Conservation (phyloP, 208 protist species). For the Crithidia bombi region DNA sequence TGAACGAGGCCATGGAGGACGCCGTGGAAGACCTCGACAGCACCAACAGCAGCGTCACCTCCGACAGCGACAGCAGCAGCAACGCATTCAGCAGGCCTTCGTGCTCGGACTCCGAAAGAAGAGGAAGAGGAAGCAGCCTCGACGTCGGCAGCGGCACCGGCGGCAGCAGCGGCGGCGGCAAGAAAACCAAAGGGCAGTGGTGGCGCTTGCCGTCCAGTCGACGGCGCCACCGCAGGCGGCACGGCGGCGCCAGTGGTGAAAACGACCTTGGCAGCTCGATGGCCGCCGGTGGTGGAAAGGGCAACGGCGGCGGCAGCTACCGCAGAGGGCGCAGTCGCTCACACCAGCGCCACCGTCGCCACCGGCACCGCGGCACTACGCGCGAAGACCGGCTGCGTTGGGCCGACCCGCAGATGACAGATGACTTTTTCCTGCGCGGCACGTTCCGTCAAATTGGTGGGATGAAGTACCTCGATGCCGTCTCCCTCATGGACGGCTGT, state of each 20-base stretch:
- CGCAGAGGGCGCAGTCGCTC: not conserved
- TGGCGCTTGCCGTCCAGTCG: constrained; percentile 5
- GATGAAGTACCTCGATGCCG: constrained; percentile 56
- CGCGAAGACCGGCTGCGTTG: constrained; percentile 15
- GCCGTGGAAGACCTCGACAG: constrained; percentile 11
- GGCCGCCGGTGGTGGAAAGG: too few relatives aligned
- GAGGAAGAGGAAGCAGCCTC: not conserved
- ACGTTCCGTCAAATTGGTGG: constrained; percentile 69
- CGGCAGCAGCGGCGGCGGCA: not conserved
- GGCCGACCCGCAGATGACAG: constrained; percentile 20
- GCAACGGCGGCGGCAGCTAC: not conserved
- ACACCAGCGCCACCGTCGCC: not conserved
- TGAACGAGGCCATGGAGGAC: constrained; percentile 13
- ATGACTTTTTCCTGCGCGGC: constrained; percentile 48
- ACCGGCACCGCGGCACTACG: constrained; percentile 10
- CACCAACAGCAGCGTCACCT: constrained; percentile 17
- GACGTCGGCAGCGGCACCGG: not conserved
- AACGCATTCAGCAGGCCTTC: not conserved
- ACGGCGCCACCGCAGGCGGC: not conserved
- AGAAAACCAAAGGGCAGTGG: constrained; percentile 9
- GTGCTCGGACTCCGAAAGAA: not conserved
- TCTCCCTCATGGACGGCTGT: constrained; percentile 51
- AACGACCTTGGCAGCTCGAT: not conserved
- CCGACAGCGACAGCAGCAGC: constrained; percentile 11
- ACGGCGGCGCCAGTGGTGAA: not conserved